phyloP scores from a whole-genome alignment of 2,329 filamentous ascomycete species.

The Neonectria punicea region DNA sequence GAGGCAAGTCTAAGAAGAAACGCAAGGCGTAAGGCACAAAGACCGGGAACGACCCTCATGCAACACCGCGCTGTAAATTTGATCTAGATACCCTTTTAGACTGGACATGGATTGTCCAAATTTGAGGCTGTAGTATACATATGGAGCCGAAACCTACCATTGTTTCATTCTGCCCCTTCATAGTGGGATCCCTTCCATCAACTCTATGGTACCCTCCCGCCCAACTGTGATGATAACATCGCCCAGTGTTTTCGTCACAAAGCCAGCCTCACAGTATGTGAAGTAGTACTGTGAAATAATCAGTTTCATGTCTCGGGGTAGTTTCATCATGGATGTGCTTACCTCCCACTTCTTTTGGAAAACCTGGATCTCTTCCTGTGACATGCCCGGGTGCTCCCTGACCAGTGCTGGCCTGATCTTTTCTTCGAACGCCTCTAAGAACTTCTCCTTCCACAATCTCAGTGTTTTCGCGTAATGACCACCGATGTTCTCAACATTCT shows the following conservation, averaged over 20 bases:
- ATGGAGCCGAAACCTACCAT: no score
- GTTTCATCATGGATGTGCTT: constrained; percentile 36
- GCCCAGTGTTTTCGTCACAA: constrained; percentile 76
- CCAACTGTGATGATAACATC: constrained; percentile 79
- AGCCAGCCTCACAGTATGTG: constrained; percentile 78
- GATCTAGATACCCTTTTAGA: constrained; percentile 36
- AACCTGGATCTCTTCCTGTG: constrained; percentile 70
- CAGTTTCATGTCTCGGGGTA: constrained; percentile 20
- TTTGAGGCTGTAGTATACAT: not conserved
- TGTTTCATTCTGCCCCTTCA: constrained; percentile 44
- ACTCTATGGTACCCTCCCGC: constrained; percentile 70
- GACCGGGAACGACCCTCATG: not conserved
- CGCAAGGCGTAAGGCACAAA: constrained; percentile 44
- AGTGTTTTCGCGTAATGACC: constrained; percentile 78
- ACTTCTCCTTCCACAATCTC: constrained; percentile 74
- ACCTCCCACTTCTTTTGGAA: constrained; percentile 79
- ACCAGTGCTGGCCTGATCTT: constrained; percentile 70
- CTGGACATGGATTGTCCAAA: not conserved
- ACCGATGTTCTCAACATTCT: constrained; percentile 77
- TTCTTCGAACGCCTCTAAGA: constrained; percentile 69
- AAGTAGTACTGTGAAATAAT: constrained; percentile 72
- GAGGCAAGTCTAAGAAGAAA: constrained; percentile 56
- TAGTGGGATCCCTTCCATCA: constrained; percentile 77
- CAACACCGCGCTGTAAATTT: constrained; percentile 9
- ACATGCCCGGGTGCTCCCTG: constrained; percentile 67